Percentiles rank a stretch among this genome's conserved stretches.
phyloP scores from a whole-genome alignment of 2,329 filamentous ascomycete genomes.

The Sordariomycetes sp. region DNA sequence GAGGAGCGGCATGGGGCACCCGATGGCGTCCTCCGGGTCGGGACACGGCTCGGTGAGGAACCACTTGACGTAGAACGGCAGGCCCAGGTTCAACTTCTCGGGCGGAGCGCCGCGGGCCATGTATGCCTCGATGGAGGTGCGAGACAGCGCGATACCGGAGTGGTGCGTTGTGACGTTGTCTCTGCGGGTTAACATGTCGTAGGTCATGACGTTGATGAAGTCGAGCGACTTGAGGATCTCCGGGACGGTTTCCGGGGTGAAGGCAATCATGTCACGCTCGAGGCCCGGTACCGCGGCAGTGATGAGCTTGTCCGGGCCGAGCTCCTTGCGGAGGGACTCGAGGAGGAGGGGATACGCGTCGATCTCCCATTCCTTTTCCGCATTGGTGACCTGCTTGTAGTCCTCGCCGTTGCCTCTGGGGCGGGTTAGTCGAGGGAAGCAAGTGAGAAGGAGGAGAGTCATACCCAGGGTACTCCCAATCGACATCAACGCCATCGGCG shows the following conservation, averaged over 20 bases:
- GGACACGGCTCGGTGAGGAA: constrained; percentile 38
- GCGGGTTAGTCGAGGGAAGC: not conserved
- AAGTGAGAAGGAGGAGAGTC: constrained; percentile 4
- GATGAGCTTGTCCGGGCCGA: constrained; percentile 47
- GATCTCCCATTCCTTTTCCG: constrained; percentile 49
- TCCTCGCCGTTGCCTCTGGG: constrained; percentile 55
- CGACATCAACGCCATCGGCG: constrained; percentile 52
- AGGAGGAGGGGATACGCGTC: constrained; percentile 53
- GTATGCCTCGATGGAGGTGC: constrained; percentile 47
- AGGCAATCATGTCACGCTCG: constrained; percentile 56
- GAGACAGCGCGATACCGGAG: constrained; percentile 46
- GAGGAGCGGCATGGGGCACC: constrained; percentile 42
- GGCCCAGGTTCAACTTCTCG: constrained; percentile 47
- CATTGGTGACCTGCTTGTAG: constrained; percentile 55
- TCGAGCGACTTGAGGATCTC: constrained; percentile 49
- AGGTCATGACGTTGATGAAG: constrained; percentile 60
- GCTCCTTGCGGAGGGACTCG: constrained; percentile 41
- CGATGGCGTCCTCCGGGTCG: constrained; percentile 30
- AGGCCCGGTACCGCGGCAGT: constrained; percentile 60
- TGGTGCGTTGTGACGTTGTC: constrained; percentile 55
- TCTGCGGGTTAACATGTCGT: constrained; percentile 61
- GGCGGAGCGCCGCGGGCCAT: constrained; percentile 39
- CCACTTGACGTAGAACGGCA: constrained; percentile 60
- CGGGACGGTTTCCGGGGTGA: constrained; percentile 45
- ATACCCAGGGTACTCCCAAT: constrained; percentile 53